phyloP scores from a whole-genome alignment of 768 basidiomycete genomes.

The Leccinum broughii region DNA sequence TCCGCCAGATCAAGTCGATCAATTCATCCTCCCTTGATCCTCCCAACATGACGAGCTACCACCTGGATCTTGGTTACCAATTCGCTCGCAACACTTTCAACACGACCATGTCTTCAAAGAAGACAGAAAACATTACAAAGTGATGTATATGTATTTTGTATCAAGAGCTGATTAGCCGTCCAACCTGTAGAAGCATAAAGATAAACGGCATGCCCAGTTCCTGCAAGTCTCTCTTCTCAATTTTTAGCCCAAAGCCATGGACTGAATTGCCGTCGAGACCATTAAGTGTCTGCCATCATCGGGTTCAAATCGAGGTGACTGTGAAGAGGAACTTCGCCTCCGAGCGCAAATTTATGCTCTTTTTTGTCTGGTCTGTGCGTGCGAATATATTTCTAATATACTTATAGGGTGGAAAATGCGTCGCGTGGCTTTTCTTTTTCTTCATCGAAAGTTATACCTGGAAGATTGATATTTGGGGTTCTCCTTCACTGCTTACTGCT shows the following conservation, averaged over 20 bases:
- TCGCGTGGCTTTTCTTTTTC: conserved; percentile 1
- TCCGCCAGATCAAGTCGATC: conserved; percentile 9
- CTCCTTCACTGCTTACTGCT: conserved; percentile 27
- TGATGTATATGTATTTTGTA: conserved; percentile 33
- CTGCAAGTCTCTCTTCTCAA: conserved; percentile 53
- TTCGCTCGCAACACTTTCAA: conserved; percentile 1
- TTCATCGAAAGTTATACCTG: conserved; percentile 73
- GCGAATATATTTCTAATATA: conserved; percentile 22
- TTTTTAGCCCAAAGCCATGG: conserved; percentile 20
- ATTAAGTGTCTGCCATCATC: conserved; percentile 26
- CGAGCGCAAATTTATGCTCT: conserved; percentile 29
- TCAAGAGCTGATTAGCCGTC: conserved; percentile 73
- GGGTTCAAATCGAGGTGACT: conserved; percentile 45
- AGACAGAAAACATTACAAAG: background rate
- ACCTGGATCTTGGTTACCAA: background rate
- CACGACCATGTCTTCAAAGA: background rate
- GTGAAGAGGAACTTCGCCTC: conserved; percentile 25
- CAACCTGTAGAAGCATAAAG: conserved; percentile 43
- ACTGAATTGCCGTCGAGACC: conserved; percentile 27
- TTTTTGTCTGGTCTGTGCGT: conserved; percentile 54
- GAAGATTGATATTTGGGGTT: conserved; percentile 72
- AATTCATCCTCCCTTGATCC: background rate
- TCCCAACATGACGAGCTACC: background rate
- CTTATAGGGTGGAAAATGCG: background rate
- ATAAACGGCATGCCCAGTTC: conserved; percentile 75